Base-by-base conservation (phyloP, 2,329 filamentous ascomycete genomes). In the Microsporum ferrugineum region DNA sequence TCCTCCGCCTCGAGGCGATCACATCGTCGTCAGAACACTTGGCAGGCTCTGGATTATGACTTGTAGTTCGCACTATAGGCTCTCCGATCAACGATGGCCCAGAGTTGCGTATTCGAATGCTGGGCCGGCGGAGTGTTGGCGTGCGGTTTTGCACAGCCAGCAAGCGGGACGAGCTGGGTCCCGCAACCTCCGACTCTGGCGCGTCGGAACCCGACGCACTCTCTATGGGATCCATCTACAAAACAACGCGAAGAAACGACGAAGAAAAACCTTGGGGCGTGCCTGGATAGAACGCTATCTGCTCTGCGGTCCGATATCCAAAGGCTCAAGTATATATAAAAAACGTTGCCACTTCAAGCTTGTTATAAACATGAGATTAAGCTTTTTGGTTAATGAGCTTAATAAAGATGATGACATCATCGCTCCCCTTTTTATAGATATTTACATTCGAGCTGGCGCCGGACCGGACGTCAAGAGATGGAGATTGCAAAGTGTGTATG, bases 1-100 rank as follows among this genome's bases (percentile, higher is more conserved):
- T 76, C 64, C 74, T 73, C 45, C 74, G 72, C 43, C 74, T 71
- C 23, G 66, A 68, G 7, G 63, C 23, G 29, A 43, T 17, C 34
- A 57, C 55, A 57, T 39, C 36, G 17, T 57, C 55, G 12, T 36
- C 51, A 31, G 51, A 8, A 12, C 29, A 12, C 51, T 36, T n/a
- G 29, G 17, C 31, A 17, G 51, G 51, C 5, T 17, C 51, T 12
- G 12, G 51, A 12, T 55, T 36, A 10, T 34, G 33, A 14, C 51
- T 55, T 3, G 51, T n/a, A 36, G 31, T 55, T 31, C 31, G 12
- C n/a, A 12, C 31, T 12, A 55, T 7, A n/a, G 51, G 51, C 51
- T 34, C 51, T 31, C 27, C 45, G 45, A 6, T n/a, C 14, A 55
- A 36, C n/a, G 51, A 55, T 23, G 27, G 4, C 8, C 23, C 3